Evolutionary conservation across 305 asterid species (phyloP).

Genomic region (Euphrasia arctica): DNA sequence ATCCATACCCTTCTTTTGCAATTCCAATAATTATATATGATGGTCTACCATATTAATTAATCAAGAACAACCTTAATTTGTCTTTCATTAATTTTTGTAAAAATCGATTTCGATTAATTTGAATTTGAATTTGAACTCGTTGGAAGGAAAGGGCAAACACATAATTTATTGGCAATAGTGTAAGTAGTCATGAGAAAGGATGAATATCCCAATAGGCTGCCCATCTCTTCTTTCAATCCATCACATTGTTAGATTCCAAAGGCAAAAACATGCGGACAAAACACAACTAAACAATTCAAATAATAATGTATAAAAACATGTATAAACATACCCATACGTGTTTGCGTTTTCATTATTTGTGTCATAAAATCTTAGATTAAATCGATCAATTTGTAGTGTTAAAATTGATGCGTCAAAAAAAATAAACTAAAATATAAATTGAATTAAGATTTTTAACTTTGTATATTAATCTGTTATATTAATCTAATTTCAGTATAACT

Average conservation of each 20-base stretch:
- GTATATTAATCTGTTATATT: too few relatives aligned
- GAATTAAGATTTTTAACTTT: too few relatives aligned
- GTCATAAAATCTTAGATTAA: too few relatives aligned
- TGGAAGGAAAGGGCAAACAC: background rate
- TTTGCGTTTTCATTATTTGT: background rate
- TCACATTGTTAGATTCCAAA: constrained; percentile 25
- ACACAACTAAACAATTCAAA: constrained; percentile 17
- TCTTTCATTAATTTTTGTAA: too few relatives aligned
- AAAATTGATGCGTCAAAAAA: too few relatives aligned
- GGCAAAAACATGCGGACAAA: constrained; percentile 25
- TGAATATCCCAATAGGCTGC: background rate
- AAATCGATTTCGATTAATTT: too few relatives aligned
- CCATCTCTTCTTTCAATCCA: constrained; percentile 10
- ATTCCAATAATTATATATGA: background rate
- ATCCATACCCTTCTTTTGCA: background rate
- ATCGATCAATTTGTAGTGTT: too few relatives aligned
- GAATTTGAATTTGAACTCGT: background rate
- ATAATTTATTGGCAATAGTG: background rate
- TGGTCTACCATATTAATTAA: background rate
- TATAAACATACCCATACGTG: background rate
- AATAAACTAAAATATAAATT: too few relatives aligned
- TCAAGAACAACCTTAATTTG: too few relatives aligned
- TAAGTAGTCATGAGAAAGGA: background rate
- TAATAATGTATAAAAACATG: constrained; percentile 14
- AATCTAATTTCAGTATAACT: too few relatives aligned